Percentiles rank a stretch among this genome's conserved stretches.
Conservation (phyloP, 1,284 basidiomycete genomes). For the Neonothopanus nambi region DNA sequence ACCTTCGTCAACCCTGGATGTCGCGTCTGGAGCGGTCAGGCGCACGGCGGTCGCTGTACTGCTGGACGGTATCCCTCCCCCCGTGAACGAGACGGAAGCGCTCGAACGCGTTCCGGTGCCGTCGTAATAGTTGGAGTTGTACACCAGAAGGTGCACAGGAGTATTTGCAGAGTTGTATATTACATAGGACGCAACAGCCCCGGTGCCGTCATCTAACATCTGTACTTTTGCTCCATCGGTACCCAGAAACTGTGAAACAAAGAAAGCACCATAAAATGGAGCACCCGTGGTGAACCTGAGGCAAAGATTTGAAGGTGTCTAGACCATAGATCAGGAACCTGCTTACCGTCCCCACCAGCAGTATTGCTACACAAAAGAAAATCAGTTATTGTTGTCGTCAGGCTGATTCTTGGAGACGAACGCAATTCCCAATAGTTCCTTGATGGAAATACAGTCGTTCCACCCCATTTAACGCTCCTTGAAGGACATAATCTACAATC, state of each 20-base stretch:
- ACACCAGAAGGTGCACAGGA: conserved; percentile 35
- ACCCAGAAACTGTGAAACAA: conserved; percentile 41
- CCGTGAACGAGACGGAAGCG: conserved; percentile 31
- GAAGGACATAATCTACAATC: conserved; percentile 48
- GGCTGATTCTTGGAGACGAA: conserved; percentile 20
- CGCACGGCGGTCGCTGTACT: conserved; percentile 31
- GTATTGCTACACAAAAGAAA: conserved; percentile 30
- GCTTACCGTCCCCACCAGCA: conserved; percentile 39
- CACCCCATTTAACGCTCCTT: conserved; percentile 39
- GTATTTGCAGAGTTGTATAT: conserved; percentile 29
- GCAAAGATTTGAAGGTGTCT: background rate
- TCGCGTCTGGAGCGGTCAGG: conserved; percentile 38
- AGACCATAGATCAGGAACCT: background rate
- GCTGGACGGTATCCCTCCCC: conserved; percentile 23
- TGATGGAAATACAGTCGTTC: conserved; percentile 48
- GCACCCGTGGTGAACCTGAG: conserved; percentile 22
- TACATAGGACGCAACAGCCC: conserved; percentile 36
- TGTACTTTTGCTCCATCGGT: conserved; percentile 32
- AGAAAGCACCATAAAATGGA: conserved; percentile 43
- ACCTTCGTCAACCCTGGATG: conserved; percentile 34
- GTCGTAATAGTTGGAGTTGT: conserved; percentile 40
- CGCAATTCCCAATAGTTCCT: conserved; percentile 43
- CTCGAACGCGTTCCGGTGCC: conserved; percentile 34
- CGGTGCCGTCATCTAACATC: conserved; percentile 38
- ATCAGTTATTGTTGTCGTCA: background rate